Conservation (phyloP, 2,329 filamentous ascomycete species). For the Davidsoniella australis region DNA sequence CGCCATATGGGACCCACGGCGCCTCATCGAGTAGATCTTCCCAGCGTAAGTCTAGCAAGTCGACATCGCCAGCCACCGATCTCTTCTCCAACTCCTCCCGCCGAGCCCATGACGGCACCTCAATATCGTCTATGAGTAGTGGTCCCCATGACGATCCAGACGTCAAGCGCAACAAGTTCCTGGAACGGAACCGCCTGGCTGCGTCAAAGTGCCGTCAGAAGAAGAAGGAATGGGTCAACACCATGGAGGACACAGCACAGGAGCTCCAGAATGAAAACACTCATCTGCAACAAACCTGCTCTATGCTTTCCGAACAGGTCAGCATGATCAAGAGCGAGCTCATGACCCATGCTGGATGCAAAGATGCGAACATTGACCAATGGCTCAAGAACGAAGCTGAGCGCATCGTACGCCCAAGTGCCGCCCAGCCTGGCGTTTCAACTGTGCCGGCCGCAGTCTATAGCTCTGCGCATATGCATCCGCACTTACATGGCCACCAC, state of each 20-base stretch:
- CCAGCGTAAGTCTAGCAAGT: too few relatives aligned
- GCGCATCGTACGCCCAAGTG: constrained; percentile 25
- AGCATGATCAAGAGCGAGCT: constrained; percentile 31
- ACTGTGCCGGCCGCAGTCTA: background rate
- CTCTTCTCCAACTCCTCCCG: too few relatives aligned
- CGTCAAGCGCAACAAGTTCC: constrained; percentile 26
- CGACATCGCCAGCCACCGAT: too few relatives aligned
- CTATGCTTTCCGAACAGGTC: constrained; percentile 26
- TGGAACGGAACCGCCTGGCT: constrained; percentile 55
- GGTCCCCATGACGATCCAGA: background rate
- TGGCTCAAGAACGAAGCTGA: constrained; percentile 37
- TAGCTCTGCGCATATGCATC: background rate
- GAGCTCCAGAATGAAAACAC: constrained; percentile 28
- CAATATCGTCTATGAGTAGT: background rate
- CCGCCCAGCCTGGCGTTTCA: background rate
- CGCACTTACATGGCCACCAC: constrained; percentile 1
- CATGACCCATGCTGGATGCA: constrained; percentile 35
- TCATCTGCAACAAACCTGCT: constrained; percentile 27
- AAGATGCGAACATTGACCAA: constrained; percentile 33
- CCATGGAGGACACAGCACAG: constrained; percentile 29
- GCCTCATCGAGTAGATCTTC: too few relatives aligned
- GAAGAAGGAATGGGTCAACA: constrained; percentile 35
- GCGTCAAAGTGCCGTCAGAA: constrained; percentile 61
- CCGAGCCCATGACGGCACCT: background rate
- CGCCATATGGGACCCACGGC: too few relatives aligned